phyloP scores from a whole-genome alignment of 208 protist species.

The Leishmania martiniquensis region DNA sequence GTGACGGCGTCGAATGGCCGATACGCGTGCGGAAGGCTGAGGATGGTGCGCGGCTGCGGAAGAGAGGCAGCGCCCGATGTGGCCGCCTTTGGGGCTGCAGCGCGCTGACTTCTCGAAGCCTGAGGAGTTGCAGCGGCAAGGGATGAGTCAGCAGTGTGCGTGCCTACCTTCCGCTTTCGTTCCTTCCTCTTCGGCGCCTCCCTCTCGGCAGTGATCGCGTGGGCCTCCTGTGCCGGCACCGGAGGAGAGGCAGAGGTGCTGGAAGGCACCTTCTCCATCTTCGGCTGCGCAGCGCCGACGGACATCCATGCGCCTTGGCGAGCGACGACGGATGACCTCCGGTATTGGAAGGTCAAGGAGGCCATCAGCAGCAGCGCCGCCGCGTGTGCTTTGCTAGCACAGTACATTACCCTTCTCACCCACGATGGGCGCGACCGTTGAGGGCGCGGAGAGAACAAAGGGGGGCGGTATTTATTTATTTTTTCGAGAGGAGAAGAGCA shows the following conservation, averaged over 20 bases:
- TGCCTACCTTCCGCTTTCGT: background rate
- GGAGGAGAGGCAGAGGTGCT: constrained; percentile 3
- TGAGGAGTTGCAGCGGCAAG: background rate
- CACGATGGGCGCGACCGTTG: background rate
- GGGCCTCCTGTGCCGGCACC: background rate
- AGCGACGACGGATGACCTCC: background rate
- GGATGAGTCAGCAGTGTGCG: background rate
- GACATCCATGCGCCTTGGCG: background rate
- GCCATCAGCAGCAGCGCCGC: constrained; percentile 8
- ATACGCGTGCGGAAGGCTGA: constrained; percentile 64
- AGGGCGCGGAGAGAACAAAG: background rate
- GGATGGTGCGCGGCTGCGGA: constrained; percentile 33
- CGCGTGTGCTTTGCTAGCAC: background rate
- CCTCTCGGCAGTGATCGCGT: background rate
- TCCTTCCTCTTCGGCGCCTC: background rate
- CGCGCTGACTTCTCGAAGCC: background rate
- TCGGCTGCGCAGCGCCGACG: background rate
- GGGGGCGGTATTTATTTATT: too few relatives aligned
- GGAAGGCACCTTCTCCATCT: background rate
- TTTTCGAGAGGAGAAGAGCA: background rate
- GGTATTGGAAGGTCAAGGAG: constrained; percentile 15
- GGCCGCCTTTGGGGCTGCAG: background rate
- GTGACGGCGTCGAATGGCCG: constrained; percentile 58
- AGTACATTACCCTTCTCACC: constrained; percentile 4
- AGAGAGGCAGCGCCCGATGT: constrained; percentile 3